Conservation (phyloP, 1,284 basidiomycete species). For the Rhodotorula sp. region DNA sequence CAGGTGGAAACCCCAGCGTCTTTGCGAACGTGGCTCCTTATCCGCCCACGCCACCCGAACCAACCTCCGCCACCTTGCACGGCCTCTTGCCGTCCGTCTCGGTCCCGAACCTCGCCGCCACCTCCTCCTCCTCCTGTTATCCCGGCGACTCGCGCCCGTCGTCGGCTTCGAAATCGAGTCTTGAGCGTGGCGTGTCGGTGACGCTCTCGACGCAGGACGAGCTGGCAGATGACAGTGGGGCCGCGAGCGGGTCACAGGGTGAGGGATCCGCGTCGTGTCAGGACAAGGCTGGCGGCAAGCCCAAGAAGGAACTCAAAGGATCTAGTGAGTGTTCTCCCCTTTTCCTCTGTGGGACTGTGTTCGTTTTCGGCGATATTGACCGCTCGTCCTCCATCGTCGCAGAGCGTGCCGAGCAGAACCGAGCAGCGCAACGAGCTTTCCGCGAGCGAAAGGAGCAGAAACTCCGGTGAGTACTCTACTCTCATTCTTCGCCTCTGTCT, state of each 20-base stretch:
- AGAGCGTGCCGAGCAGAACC: constrained; percentile 37
- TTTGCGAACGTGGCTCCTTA: too few species aligned
- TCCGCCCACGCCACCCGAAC: too few species aligned
- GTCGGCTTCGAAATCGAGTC: too few species aligned
- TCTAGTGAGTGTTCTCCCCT: constrained; percentile 16
- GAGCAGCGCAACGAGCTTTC: constrained; percentile 37
- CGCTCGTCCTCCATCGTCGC: not conserved
- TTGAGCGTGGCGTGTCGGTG: not conserved
- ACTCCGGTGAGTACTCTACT: constrained; percentile 8
- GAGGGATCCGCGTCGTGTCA: not conserved
- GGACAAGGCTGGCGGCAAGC: not conserved
- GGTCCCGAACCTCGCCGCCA: too few species aligned
- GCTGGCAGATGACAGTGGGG: not conserved
- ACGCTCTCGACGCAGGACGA: not conserved
- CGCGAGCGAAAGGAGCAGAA: constrained; percentile 39
- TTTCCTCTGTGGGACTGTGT: too few species aligned
- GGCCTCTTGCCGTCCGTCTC: too few species aligned
- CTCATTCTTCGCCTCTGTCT: too few species aligned
- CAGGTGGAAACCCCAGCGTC: too few species aligned
- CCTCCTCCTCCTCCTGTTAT: not conserved
- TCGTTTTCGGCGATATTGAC: not conserved
- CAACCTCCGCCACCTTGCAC: too few species aligned
- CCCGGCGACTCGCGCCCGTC: too few species aligned
- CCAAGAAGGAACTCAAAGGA: constrained; percentile 14
- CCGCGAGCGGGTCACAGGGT: not conserved